Base-by-base conservation (phyloP, 2,329 filamentous ascomycete species). In the Alternaria arbusti region DNA sequence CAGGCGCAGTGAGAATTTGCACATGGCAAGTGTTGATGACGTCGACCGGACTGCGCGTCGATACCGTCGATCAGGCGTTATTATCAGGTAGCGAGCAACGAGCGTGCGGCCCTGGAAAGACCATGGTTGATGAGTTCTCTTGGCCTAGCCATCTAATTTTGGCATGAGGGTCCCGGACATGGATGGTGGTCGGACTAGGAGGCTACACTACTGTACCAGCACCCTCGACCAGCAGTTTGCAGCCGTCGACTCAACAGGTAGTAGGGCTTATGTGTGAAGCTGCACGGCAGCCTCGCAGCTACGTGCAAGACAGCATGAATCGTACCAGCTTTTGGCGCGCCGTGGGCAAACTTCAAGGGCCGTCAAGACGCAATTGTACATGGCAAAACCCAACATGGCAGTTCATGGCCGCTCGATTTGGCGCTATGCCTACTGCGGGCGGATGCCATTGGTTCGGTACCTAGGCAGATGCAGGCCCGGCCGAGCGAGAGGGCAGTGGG, bases 131-230 rank as follows among this genome's bases (percentile, higher is more conserved):
- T 49, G 50, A 46, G 44, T 45, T 20, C 57, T 52, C 47, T 40
- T 57, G 46, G 50, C 28, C 43, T 20, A 43, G 56, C 46, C 40
- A 36, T 59, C 66, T 67, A 70, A 63, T 56, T 70, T 68, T 68
- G 64, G 66, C 64, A 61, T 57, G 60, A 56, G 54, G 58, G 61
- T 61, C 46, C 45, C 59, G 52, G 61, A 56, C 64, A 61, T 54
- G 61, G 61, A 64, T 62, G 50, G 13, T n/a, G 44, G 20, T 17
- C 52, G 26, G 28, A 51, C 57, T 61, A 40, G 20, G 40, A 60
- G 36, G 22, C 43, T 43, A 50, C 49, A 60, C 56, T 45, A 59
- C 44, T 26, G 56, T 59, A 51, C 60, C 55, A 61, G 23, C 50
- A 44, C 44, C 54, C 45, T 49, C 55, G 44, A 54, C 43, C 55